These are phyloP conservation scores for Nicotiana knightiana DNA, from an alignment of 257 asterid species.

Conservation along the genomic window DNA sequence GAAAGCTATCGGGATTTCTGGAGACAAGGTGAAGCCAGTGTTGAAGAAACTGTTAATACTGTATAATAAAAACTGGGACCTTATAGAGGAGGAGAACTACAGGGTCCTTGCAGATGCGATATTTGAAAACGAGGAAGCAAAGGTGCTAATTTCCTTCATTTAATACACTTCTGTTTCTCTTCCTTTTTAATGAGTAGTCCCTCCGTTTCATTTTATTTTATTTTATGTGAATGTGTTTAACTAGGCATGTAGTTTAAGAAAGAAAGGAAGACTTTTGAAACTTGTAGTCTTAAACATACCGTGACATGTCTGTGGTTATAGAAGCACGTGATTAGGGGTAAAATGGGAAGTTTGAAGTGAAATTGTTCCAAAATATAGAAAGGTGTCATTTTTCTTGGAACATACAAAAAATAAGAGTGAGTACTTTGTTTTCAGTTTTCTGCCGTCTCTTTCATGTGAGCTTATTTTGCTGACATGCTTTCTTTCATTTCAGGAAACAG, in stretches of 20 bases:
- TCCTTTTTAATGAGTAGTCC: not conserved
- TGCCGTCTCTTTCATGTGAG: not conserved
- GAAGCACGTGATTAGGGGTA: not conserved
- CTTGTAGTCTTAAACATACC: not conserved
- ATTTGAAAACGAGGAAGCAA: constrained; percentile 51
- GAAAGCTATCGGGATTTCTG: constrained; percentile 58
- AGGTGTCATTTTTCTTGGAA: not conserved
- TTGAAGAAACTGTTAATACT: constrained; percentile 58
- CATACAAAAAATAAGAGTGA: not conserved
- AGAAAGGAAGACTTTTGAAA: not conserved
- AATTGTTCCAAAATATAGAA: not conserved
- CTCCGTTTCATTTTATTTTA: not conserved
- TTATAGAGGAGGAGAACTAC: constrained; percentile 71
- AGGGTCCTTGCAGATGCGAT: constrained; percentile 82
- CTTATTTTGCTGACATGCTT: not conserved
- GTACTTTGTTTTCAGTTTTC: constrained; percentile 2
- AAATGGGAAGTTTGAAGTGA: not conserved
- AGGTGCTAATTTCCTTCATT: constrained; percentile 24
- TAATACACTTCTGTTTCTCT: not conserved
- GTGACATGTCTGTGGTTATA: not conserved
- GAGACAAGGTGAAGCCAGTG: constrained; percentile 63
- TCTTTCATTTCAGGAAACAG: constrained; percentile 10
- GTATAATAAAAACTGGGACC: constrained; percentile 69
- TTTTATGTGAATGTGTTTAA: not conserved
- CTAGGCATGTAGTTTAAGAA: not conserved